These are phyloP conservation scores for Trichopus zeylanicus DNA, from an alignment of 116 monocot species.

Conservation along the genomic window DNA sequence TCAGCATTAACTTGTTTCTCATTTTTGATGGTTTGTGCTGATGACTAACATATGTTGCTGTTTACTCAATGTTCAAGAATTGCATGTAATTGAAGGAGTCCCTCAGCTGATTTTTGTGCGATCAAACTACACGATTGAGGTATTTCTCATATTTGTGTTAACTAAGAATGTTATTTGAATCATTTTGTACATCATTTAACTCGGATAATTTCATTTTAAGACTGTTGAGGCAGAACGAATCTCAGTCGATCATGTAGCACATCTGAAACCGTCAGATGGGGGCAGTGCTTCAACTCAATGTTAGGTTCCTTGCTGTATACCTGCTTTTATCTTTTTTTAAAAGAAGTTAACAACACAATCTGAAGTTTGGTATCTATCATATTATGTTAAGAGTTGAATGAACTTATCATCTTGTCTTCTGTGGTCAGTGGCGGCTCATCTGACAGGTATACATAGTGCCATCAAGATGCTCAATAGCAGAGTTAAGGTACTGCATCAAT, in stretches of 20 bases:
- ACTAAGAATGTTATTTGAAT: background rate
- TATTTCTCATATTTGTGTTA: constrained; percentile 14
- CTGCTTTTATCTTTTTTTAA: background rate
- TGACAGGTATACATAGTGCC: constrained; percentile 98
- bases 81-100: constrained; percentile 97
- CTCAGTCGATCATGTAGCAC: constrained; percentile 99
- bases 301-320: constrained; percentile 21
- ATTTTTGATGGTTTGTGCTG: background rate
- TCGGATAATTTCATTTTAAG: constrained; percentile 21
- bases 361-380: background rate
- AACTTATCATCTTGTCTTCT: constrained; percentile 13
- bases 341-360: background rate
- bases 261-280: constrained; percentile 99
- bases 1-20: background rate
- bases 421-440: constrained; percentile 93
- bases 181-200: constrained; percentile 5
- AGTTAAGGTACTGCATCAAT: constrained; percentile 58
- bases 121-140: constrained; percentile 98
- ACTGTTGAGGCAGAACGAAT: constrained; percentile 99
- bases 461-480: constrained; percentile 97
- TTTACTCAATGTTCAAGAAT: constrained; percentile 35
- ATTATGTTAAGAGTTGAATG: background rate
- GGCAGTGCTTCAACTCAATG: constrained; percentile 98
- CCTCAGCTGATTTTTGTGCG: constrained; percentile 97
- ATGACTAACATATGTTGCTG: background rate